phyloP scores from a whole-genome alignment of 371 early-diverging fungal genomes.

The Zychaea mexicana region DNA sequence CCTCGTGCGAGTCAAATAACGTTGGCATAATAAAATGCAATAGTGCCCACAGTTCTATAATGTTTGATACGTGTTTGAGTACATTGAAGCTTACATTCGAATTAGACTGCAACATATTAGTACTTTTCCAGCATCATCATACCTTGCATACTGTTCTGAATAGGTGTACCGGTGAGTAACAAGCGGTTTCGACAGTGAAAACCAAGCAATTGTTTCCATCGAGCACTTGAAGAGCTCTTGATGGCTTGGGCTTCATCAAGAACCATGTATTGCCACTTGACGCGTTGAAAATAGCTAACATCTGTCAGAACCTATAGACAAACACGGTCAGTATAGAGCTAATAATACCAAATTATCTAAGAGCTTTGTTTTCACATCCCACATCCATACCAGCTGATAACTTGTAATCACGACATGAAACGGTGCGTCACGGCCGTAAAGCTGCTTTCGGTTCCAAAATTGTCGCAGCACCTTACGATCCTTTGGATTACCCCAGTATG shows the following conservation, averaged over 20 bases:
- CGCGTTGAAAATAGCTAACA: constrained; percentile 82
- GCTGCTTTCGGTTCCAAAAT: constrained; percentile 80
- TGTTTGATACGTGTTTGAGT: neutral
- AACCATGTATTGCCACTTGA: constrained; percentile 99
- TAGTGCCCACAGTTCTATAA: constrained; percentile 91
- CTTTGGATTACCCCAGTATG: constrained; percentile 93
- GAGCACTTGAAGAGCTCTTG: constrained; percentile 86
- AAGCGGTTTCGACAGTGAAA: constrained; percentile 94
- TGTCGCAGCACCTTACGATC: constrained; percentile 90
- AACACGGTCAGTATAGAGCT: neutral
- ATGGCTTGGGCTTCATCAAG: constrained; percentile 99
- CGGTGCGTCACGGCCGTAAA: constrained; percentile 80
- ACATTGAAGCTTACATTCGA: no score
- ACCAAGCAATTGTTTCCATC: constrained; percentile 94
- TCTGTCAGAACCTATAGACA: constrained; percentile 71
- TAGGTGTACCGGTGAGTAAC: constrained; percentile 96
- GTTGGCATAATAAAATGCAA: constrained; percentile 99
- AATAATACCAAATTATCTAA: no score
- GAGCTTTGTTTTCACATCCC: neutral
- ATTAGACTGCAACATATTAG: no score
- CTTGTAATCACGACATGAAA: constrained; percentile 95
- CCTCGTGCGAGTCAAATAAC: constrained; percentile 94
- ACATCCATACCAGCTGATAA: constrained; percentile 78
- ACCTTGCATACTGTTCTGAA: constrained; percentile 95
- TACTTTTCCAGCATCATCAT: neutral